Conservation (phyloP, 2,329 filamentous ascomycete species). For the Pseudogymnoascus sp. region DNA sequence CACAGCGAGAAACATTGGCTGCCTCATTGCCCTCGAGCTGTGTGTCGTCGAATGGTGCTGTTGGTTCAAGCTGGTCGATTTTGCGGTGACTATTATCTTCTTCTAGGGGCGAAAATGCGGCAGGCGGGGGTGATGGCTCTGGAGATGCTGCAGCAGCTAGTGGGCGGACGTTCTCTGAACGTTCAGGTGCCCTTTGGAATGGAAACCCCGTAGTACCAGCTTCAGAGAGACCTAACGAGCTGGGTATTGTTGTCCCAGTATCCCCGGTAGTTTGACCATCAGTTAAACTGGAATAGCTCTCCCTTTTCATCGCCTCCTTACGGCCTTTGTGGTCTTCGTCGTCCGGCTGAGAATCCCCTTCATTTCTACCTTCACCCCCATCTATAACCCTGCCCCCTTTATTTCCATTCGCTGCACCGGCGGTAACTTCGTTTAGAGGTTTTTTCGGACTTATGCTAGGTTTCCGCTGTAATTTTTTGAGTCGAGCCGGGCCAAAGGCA, state of each 20-base stretch:
- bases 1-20: constrained; percentile 19
- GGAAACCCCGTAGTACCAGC: constrained; percentile 39
- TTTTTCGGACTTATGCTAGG: not conserved
- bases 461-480: not conserved
- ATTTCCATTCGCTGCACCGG: not conserved
- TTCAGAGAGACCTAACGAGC: not conserved
- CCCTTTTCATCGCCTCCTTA: not conserved
- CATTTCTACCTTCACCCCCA: not conserved
- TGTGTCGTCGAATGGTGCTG: not conserved
- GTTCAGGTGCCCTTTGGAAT: constrained; percentile 35
- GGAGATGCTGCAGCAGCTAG: not conserved
- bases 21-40: constrained; percentile 10
- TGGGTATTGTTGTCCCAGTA: not conserved
- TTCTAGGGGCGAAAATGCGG: not conserved
- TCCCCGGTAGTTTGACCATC: not conserved
- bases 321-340: not conserved
- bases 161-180: constrained; percentile 11
- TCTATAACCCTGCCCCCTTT: not conserved
- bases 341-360: not conserved
- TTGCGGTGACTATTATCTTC: not conserved
- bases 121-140: not conserved
- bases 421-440: not conserved
- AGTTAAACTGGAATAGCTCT: not conserved
- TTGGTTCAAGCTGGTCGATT: not conserved
- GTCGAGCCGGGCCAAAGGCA: constrained; percentile 39